phyloP scores from a whole-genome alignment of 179 eudicot species.

The Nepenthes alata region DNA sequence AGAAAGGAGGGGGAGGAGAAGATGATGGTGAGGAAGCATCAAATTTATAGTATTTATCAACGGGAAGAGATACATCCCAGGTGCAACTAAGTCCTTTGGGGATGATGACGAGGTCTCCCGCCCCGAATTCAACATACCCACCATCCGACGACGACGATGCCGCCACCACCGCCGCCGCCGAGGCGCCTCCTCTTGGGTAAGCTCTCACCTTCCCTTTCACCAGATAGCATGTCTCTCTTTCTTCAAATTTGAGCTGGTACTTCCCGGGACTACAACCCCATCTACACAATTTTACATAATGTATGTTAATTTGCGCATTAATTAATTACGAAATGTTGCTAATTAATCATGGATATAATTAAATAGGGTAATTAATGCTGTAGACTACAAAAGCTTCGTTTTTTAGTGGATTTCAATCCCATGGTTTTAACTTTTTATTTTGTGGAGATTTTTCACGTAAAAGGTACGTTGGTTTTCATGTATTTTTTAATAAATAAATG shows the following conservation, averaged over 20 bases:
- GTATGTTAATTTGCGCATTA: too few relatives aligned
- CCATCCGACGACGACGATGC: background rate
- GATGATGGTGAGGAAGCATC: slow-evolving; percentile 20
- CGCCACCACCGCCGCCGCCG: background rate
- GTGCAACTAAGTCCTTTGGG: slow-evolving; percentile 85
- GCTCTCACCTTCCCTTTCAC: slow-evolving; percentile 74
- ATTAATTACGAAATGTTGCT: too few relatives aligned
- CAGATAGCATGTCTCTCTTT: slow-evolving; percentile 76
- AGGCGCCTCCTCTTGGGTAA: slow-evolving; percentile 25
- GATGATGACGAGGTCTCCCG: slow-evolving; percentile 71
- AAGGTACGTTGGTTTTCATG: too few relatives aligned
- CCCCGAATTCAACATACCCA: slow-evolving; percentile 46
- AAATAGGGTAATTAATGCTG: too few relatives aligned
- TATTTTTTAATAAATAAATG: too few relatives aligned
- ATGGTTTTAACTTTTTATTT: too few relatives aligned
- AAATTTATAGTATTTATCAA: slow-evolving; percentile 86
- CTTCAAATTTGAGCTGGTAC: slow-evolving; percentile 73
- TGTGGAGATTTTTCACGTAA: too few relatives aligned
- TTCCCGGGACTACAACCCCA: slow-evolving; percentile 96
- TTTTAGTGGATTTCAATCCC: too few relatives aligned
- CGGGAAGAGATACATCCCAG: slow-evolving; percentile 85
- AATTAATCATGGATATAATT: too few relatives aligned
- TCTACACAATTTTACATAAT: slow-evolving; percentile 15
- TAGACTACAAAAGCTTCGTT: too few relatives aligned
- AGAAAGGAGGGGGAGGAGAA: too few relatives aligned